Evolutionary conservation across 73 alveolate genomes (phyloP), one percentile per base, ranked within the genome.

Genomic region (Paraurostyla sp.): DNA sequence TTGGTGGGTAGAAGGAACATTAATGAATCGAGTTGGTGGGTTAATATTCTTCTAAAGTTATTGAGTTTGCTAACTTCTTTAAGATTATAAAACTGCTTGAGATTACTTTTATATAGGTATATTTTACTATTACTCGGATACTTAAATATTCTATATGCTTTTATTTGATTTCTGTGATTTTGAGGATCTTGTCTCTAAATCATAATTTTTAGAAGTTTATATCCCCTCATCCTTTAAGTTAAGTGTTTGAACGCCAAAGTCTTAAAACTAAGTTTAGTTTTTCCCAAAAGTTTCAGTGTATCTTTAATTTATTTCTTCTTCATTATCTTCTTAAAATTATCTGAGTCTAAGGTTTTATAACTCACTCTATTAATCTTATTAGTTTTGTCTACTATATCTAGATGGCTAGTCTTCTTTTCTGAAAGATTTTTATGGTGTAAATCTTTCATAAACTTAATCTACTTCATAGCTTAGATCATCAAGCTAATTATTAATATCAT

Each of bases 21-120:
- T 59, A 7, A 23, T 30, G 49, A 59, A 59, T 59, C 76, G 6
- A 59, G 22, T 59, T 3, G 76, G 76, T 11, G 76, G 76, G 76
- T 6, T 27, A 7, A 27, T 6, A 20, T 59, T 59, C 32, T 30
- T 59, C 25, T 20, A 52, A 9, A n/a, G n/a, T n/a, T n/a, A n/a
- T n/a, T n/a, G n/a, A n/a, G n/a, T n/a, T n/a, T n/a, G n/a, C n/a
- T n/a, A n/a, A n/a, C n/a, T n/a, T n/a, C n/a, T n/a, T n/a, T n/a
- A n/a, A n/a, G n/a, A n/a, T n/a, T n/a, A n/a, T n/a, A n/a, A n/a
- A n/a, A n/a, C n/a, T n/a, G n/a, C n/a, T n/a, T n/a, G n/a, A n/a
- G n/a, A n/a, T n/a, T n/a, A n/a, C n/a, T n/a, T n/a, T n/a, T n/a
- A n/a, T n/a, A n/a, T n/a, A n/a, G n/a, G n/a, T n/a, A n/a, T n/a